These are phyloP conservation scores for Aureobasidium sp. DNA, from an alignment of 2,329 filamentous ascomycete species.

Conservation along the genomic window DNA sequence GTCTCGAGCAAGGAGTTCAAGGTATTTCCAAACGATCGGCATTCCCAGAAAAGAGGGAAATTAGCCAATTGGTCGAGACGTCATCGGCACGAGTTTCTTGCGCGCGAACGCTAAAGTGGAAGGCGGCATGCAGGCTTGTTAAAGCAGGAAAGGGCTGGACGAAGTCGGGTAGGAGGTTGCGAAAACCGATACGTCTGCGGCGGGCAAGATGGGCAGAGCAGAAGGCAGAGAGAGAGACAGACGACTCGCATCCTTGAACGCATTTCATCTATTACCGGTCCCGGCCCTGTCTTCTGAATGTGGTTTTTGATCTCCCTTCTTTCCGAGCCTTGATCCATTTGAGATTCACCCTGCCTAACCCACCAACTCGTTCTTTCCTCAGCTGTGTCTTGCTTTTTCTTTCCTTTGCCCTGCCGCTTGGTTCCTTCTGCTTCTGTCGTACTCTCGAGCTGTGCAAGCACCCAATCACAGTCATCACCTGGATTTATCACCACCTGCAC, in stretches of 20 bases:
- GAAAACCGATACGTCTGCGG: background rate
- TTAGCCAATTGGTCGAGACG: slow-evolving; percentile 11
- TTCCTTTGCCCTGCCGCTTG: background rate
- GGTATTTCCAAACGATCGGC: no score
- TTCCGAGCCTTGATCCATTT: background rate
- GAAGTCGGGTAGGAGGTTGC: background rate
- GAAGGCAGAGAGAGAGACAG: background rate
- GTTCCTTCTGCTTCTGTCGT: slow-evolving; percentile 4
- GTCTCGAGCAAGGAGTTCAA: slow-evolving; percentile 5
- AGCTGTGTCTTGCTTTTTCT: background rate
- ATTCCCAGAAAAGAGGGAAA: background rate
- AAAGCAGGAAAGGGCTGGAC: slow-evolving; percentile 2
- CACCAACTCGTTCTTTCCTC: background rate
- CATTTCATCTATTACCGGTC: slow-evolving; percentile 6
- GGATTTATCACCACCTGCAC: background rate
- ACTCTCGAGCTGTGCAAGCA: slow-evolving; percentile 1
- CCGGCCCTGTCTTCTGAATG: slow-evolving; percentile 4
- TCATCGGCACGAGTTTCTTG: slow-evolving; percentile 10
- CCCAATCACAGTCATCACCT: slow-evolving; percentile 6
- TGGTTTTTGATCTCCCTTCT: background rate
- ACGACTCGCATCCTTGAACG: background rate
- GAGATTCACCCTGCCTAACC: background rate
- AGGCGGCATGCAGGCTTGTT: slow-evolving; percentile 7
- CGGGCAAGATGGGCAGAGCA: background rate
- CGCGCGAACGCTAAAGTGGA: slow-evolving; percentile 3